These are phyloP conservation scores for Macroventuria anomochaeta DNA, from an alignment of 2,329 filamentous ascomycete genomes.

Conservation along the genomic window DNA sequence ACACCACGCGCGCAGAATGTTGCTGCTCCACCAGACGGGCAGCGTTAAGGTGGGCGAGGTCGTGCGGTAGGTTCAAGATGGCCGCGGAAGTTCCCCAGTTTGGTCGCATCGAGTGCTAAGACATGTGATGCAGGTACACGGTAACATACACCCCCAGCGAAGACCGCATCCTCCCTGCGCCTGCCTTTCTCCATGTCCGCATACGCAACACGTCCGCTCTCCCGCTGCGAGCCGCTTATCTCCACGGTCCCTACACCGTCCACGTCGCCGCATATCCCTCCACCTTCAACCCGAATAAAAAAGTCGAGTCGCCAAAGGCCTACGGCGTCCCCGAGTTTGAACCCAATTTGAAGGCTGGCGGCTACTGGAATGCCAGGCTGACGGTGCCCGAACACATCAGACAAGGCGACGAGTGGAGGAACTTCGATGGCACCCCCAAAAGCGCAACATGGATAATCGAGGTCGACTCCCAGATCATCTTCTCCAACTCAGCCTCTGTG, in stretches of 20 bases:
- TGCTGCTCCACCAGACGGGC: constrained; percentile 88
- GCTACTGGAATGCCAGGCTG: constrained; percentile 81
- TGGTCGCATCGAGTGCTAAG: constrained; percentile 17
- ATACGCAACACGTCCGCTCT: constrained; percentile 92
- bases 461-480: constrained; percentile 89
- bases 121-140: constrained; percentile 63
- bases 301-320: constrained; percentile 70
- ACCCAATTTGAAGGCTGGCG: constrained; percentile 93
- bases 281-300: constrained; percentile 81
- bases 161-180: constrained; percentile 89
- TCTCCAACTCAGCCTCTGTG: constrained; percentile 86
- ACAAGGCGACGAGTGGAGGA: constrained; percentile 36
- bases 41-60: constrained; percentile 94
- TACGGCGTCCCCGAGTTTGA: constrained; percentile 90
- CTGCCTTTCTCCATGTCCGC: constrained; percentile 79
- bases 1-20: constrained; percentile 64
- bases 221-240: constrained; percentile 89
- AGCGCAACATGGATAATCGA: constrained; percentile 88
- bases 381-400: constrained; percentile 80
- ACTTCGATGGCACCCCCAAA: constrained; percentile 48
- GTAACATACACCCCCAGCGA: constrained; percentile 88
- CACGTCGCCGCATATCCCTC: constrained; percentile 86
- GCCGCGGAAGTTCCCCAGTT: constrained; percentile 16
- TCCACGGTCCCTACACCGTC: constrained; percentile 93
- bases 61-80: constrained; percentile 67